Evolutionary conservation across 805 yeast genomes (phyloP).

Genomic region (Yamadazyma sp.): DNA sequence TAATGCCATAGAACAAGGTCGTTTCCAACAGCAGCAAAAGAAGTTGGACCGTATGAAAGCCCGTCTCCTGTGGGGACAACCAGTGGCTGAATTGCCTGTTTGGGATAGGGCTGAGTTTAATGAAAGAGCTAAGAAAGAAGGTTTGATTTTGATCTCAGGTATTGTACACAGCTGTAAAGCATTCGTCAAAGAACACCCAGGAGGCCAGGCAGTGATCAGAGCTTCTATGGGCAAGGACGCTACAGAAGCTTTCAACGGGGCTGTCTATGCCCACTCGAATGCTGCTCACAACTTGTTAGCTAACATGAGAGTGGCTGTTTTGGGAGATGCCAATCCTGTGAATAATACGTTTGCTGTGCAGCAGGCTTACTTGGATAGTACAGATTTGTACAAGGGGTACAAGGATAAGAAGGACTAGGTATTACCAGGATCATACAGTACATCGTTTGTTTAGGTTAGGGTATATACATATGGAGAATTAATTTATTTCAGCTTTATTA

Average conservation of each 20-base stretch:
- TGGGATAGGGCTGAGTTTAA: slow-evolving; percentile 68
- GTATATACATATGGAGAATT: too few species aligned
- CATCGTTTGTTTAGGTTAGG: too few species aligned
- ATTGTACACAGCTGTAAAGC: slow-evolving; percentile 74
- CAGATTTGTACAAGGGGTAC: slow-evolving; percentile 7
- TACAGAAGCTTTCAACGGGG: slow-evolving; percentile 81
- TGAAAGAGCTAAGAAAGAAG: slow-evolving; percentile 50
- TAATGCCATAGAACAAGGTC: slow-evolving; percentile 79
- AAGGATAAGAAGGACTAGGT: slow-evolving; percentile 3
- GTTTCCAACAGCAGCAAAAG: slow-evolving; percentile 81
- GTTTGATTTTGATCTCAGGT: slow-evolving; percentile 71
- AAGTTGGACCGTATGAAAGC: slow-evolving; percentile 63
- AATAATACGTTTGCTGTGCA: slow-evolving; percentile 54
- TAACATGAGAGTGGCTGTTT: slow-evolving; percentile 78
- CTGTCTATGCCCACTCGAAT: slow-evolving; percentile 80
- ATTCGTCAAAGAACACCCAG: slow-evolving; percentile 77
- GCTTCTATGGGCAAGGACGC: slow-evolving; percentile 81
- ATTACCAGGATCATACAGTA: too few species aligned
- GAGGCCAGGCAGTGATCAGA: slow-evolving; percentile 72
- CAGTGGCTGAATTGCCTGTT: slow-evolving; percentile 63
- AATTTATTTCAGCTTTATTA: too few species aligned
- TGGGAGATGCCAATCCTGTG: slow-evolving; percentile 63
- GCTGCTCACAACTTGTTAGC: slow-evolving; percentile 85
- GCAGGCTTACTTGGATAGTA: slow-evolving; percentile 43
- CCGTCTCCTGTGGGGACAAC: slow-evolving; percentile 73